Evolutionary conservation across 805 yeast genomes (phyloP), one percentile per base, ranked within the genome.

Genomic region (Ogataea paradorogensis): DNA sequence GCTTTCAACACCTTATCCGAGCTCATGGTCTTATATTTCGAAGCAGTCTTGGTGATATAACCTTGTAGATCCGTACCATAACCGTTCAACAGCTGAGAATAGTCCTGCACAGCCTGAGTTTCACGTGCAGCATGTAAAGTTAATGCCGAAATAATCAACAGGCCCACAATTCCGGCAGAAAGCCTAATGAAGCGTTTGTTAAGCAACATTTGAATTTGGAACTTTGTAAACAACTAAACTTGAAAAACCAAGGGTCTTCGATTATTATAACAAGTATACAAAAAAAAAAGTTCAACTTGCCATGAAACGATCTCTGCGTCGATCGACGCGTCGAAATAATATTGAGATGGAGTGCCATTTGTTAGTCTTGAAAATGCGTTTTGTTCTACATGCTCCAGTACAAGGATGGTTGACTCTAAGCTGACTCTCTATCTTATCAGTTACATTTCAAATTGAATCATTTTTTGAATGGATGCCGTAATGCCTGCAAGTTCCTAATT

Each of bases 111-210:
- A 5, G 47, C 36, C 14, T 42, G 43, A 10, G 45, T 44, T 13
- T 43, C 46, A 14, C 31, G 29, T 9, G 48, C 39, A 4, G 48
- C 40, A 32, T 41, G 32, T 9, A 43, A 9, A 2, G 53, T 32
- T 9, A 50, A 13, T 13, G 24, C 32, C 7, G 45, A 29, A 18
- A 47, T 39, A 13, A 38, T 31, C 11, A 43, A 26, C 7, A 50
- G 37, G 2, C 33, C 45, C 2, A 41, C 25, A 13, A 47, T 40
- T 9, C 46, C 50, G 13, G 44, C 27, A 9, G 48, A 40, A 3
- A 50, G 44, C 28, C 50, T 44, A 27, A 44, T 39, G 27, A 50
- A 50, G 23, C 53, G 45, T 29, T 47, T 50, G 30, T 50, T 50
- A 25, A 50, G 38, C 30, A 30, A 5, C 33, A 32, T 38, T 15